phyloP scores from a whole-genome alignment of 139 green algal species.

The Deuterostichococcus epilithicus region DNA sequence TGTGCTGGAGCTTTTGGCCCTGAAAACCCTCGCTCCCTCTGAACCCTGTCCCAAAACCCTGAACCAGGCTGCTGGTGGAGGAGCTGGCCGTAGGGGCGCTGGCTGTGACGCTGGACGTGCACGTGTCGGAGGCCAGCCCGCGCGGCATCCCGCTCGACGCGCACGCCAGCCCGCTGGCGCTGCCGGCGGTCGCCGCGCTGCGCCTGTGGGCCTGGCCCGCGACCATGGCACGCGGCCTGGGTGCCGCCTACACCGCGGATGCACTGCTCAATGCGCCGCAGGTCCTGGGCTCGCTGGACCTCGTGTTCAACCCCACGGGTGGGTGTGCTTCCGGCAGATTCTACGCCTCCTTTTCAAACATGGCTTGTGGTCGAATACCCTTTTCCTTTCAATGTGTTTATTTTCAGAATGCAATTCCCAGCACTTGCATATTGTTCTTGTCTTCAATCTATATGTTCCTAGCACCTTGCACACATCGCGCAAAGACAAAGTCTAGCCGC shows the following conservation, averaged over 20 bases:
- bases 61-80: conserved; percentile 19
- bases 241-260: conserved; percentile 52
- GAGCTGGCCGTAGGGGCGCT: conserved; percentile 11
- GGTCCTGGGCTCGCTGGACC: conserved; percentile 57
- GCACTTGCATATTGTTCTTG: no score
- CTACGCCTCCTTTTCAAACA: not conserved
- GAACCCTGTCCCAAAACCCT: no score
- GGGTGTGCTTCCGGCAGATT: not conserved
- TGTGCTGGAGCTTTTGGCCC: no score
- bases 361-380: no score
- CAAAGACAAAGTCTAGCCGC: no score
- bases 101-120: conserved; percentile 34
- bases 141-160: conserved; percentile 24
- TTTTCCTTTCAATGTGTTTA: no score
- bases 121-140: conserved; percentile 22
- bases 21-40: not conserved
- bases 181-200: conserved; percentile 11
- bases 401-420: no score
- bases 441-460: no score
- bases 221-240: conserved; percentile 36
- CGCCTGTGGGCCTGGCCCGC: conserved; percentile 38
- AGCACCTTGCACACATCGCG: no score
- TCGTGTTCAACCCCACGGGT: conserved; percentile 64
- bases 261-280: conserved; percentile 50
- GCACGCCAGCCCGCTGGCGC: conserved; percentile 25